Conservation (phyloP, 345 rosid species). For the Syzygium aromaticum region DNA sequence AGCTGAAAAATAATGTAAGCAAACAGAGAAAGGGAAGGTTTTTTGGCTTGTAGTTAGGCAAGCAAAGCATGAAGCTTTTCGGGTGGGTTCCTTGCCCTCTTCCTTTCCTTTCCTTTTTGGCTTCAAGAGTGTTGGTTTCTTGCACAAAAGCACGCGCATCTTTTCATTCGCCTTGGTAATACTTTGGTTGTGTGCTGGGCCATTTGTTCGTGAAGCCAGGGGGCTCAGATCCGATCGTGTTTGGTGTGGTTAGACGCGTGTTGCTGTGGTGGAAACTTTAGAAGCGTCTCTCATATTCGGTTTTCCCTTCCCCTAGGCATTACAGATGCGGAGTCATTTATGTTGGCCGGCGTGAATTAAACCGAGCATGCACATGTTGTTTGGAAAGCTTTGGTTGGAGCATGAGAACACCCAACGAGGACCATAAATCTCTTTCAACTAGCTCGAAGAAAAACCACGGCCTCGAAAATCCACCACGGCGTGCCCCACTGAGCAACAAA, state of each 20-base stretch:
- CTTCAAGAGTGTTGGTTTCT: neutral
- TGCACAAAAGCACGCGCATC: neutral
- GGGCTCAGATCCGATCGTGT: neutral
- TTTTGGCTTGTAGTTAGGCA: neutral
- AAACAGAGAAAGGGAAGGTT: neutral
- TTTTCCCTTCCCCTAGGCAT: neutral
- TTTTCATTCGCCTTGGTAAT: neutral
- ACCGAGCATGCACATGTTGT: neutral
- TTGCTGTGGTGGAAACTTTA: neutral
- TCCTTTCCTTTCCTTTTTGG: neutral
- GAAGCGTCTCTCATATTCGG: neutral
- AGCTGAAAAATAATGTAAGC: neutral
- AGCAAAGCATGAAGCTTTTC: constrained; percentile 5
- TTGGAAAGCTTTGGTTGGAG: neutral
- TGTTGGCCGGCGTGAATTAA: fast-evolving
- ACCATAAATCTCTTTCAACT: too few relatives aligned
- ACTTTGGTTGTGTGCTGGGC: neutral
- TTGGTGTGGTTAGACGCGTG: neutral
- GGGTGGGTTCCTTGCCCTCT: neutral
- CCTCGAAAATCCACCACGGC: too few relatives aligned
- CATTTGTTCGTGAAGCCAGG: neutral
- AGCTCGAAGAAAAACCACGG: neutral
- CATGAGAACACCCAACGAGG: neutral
- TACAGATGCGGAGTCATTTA: neutral
- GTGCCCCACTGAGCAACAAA: fast-evolving